A percentile compares a stretch with the other conserved stretches of the same genome.
Conservation (phyloP, 768 basidiomycete genomes). For the Mycena polygramma region DNA sequence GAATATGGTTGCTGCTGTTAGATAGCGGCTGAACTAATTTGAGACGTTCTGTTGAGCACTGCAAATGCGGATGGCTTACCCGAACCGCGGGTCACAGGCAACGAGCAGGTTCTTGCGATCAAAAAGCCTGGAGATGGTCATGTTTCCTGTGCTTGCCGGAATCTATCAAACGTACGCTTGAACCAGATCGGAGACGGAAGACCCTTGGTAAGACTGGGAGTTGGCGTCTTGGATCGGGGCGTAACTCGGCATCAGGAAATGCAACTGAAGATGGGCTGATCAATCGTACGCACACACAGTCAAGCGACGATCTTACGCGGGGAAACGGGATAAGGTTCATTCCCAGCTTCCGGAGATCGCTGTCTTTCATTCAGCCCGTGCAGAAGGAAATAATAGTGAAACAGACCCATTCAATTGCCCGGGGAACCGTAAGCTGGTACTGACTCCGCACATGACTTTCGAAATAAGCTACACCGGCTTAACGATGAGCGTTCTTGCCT, state of each 20-base stretch:
- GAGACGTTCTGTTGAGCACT: conserved; percentile 8
- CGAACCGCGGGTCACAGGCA: conserved; percentile 84
- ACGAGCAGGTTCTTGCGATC: conserved; percentile 86
- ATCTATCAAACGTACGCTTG: conserved; percentile 65
- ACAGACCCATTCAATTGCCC: conserved; percentile 90
- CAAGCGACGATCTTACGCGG: conserved; percentile 65
- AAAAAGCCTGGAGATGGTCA: conserved; percentile 68
- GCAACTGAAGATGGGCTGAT: conserved; percentile 68
- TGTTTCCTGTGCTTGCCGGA: not conserved
- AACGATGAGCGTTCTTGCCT: conserved; percentile 10
- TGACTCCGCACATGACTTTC: conserved; percentile 95
- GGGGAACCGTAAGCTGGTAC: conserved; percentile 93
- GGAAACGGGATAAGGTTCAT: conserved; percentile 98
- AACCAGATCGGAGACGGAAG: conserved; percentile 78
- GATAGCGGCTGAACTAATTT: conserved; percentile 70
- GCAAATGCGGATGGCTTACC: conserved; percentile 53
- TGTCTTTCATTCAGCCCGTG: conserved; percentile 43
- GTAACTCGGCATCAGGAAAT: conserved; percentile 97
- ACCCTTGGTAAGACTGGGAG: conserved; percentile 69
- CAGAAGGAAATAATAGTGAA: not conserved
- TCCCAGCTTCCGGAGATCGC: conserved; percentile 89
- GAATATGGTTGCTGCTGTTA: conserved; percentile 91
- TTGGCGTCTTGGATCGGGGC: conserved; percentile 87
- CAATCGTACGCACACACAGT: not conserved
- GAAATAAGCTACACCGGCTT: conserved; percentile 70